Base-by-base conservation (phyloP, 140 eudicot genomes). In the Oenanthe javanica region DNA sequence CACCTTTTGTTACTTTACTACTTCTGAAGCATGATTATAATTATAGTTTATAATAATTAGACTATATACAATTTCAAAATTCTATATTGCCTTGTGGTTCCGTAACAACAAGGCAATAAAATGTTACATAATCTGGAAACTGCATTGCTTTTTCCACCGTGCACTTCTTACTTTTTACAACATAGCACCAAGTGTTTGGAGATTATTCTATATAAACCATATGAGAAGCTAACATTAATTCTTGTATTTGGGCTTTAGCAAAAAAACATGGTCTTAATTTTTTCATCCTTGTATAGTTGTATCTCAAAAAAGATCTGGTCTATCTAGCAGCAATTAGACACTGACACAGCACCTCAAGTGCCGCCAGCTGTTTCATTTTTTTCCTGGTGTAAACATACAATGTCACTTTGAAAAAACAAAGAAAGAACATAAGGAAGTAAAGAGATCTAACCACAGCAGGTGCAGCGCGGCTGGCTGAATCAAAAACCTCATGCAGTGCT, bases 361-460 rank as follows among this genome's bases (percentile, higher is more conserved):
- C 57, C 50, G 10, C 50, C 9, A 47, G 10, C 19, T 59, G 23
- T 59, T 59, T 16, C 9, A 18, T 21, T 19, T 59, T 59, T 59
- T 59, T 21, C 27, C 27, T 19, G 2, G 67, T 59, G 67, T 5
- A 59, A 40, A 16, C 27, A 42, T 42, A 31, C 31, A 25, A 0
- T 23, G 42, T 74, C 38, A 46, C 52, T 74, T 74, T 21, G 19
- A 75, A 5, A 8, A 23, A 75, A 49, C 43, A 50, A 50, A 49
- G 21, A 50, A 14, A 76, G 18, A 49, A 70, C 51, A 40, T 45
- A 36, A 0, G 27, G 38, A 11, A 18, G 54, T 75, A 61, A 79
- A 76, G 82, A 61, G 80, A 81, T 38, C 91, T 86, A 86, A 96
- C 99, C 92, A 96, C 98, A 76, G 99, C 89, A 84, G 99, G 99